A percentile compares a stretch with the other conserved stretches of the same genome.
Evolutionary conservation across 495 filamentous ascomycete genomes (phyloP).

Genomic region (Tuber umbilicatum): DNA sequence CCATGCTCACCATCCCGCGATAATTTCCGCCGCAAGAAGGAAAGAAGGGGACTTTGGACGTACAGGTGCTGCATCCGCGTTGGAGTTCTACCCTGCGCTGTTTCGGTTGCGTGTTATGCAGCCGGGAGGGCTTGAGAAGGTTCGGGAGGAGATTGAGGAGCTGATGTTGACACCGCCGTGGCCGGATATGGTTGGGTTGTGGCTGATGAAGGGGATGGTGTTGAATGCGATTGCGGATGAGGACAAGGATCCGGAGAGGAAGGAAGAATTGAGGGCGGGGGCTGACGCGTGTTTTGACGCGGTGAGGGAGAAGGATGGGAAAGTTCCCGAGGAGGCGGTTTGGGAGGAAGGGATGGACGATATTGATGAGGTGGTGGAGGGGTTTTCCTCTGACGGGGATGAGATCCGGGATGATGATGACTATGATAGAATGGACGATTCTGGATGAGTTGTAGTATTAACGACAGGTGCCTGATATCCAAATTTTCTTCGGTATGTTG

Average conservation of each 20-base stretch:
- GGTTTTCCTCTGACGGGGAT: neutral
- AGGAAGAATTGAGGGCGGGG: constrained; percentile 15
- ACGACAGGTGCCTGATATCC: neutral
- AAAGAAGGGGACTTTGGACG: constrained; percentile 1
- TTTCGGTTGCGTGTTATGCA: constrained; percentile 17
- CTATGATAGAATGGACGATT: neutral
- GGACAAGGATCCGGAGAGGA: constrained; percentile 7
- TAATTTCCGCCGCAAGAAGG: constrained; percentile 4
- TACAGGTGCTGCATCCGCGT: constrained; percentile 9
- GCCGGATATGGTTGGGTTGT: constrained; percentile 22
- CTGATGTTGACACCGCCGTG: constrained; percentile 45
- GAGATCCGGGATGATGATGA: neutral
- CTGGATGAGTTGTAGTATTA: neutral
- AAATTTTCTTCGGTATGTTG: neutral
- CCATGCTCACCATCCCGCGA: constrained; percentile 19
- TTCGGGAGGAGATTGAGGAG: constrained; percentile 54
- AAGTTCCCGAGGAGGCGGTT: constrained; percentile 24
- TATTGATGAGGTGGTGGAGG: constrained; percentile 4
- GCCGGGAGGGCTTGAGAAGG: constrained; percentile 40
- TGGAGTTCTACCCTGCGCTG: constrained; percentile 32
- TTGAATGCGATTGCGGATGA: constrained; percentile 35
- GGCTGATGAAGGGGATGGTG: constrained; percentile 37
- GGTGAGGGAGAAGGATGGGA: constrained; percentile 26
- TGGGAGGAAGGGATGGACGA: constrained; percentile 9
- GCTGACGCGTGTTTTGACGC: constrained; percentile 24